phyloP scores from a whole-genome alignment of 345 rosid genomes.

The Citrus hindsii region DNA sequence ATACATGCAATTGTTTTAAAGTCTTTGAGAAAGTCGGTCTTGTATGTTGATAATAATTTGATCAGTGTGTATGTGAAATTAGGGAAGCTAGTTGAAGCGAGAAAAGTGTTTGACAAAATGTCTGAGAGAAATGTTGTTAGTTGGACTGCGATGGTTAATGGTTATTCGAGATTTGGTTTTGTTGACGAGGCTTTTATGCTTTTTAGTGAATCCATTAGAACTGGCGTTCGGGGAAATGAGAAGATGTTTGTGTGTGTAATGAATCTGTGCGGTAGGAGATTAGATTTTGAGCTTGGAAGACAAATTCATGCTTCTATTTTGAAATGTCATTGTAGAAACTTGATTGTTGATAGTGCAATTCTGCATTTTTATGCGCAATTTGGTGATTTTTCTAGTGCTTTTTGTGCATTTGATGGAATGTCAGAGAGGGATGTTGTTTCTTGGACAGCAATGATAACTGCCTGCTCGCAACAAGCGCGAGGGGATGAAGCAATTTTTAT shows the following conservation, averaged over 20 bases:
- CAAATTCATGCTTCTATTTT: slow-evolving; percentile 66
- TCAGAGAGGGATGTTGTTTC: slow-evolving; percentile 68
- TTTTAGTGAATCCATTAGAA: slow-evolving; percentile 35
- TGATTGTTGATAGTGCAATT: slow-evolving; percentile 67
- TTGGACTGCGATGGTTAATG: slow-evolving; percentile 82
- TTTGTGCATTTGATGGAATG: slow-evolving; percentile 51
- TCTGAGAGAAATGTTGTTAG: slow-evolving; percentile 56
- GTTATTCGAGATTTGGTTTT: slow-evolving; percentile 46
- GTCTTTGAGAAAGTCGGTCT: slow-evolving; percentile 31
- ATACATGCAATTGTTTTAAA: slow-evolving; percentile 58
- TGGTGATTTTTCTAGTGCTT: slow-evolving; percentile 51
- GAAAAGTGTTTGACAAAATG: slow-evolving; percentile 80
- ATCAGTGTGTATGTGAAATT: slow-evolving; percentile 40
- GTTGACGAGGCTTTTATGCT: slow-evolving; percentile 57
- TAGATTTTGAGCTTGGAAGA: slow-evolving; percentile 63
- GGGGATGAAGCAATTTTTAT: slow-evolving; percentile 52
- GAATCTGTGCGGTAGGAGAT: slow-evolving; percentile 57
- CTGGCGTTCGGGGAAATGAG: slow-evolving; percentile 43
- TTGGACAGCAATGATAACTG: slow-evolving; percentile 82
- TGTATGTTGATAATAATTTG: slow-evolving; percentile 67
- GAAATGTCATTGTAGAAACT: slow-evolving; percentile 52
- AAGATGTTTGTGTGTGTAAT: slow-evolving; percentile 69
- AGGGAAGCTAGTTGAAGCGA: slow-evolving; percentile 47
- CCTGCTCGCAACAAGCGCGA: slow-evolving; percentile 68
- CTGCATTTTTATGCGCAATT: slow-evolving; percentile 64